These are phyloP conservation scores for Lepidium sativum DNA, from an alignment of 345 rosid genomes.

Conservation along the genomic window DNA sequence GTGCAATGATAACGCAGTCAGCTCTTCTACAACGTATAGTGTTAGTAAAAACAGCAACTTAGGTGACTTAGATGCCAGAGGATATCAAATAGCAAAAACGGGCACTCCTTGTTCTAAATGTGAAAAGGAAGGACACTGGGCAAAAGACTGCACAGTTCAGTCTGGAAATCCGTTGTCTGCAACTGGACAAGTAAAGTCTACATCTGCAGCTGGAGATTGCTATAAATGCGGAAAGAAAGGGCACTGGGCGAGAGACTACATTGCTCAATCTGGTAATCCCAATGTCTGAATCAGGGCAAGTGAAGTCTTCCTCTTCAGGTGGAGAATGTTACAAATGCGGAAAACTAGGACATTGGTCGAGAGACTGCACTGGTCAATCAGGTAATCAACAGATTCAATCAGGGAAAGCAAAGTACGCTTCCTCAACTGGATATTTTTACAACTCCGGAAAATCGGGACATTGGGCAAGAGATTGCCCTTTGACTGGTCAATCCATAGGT, in stretches of 20 bases:
- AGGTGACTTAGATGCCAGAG: slow-evolving; percentile 7
- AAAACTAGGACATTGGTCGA: slow-evolving; percentile 43
- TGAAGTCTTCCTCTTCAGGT: slow-evolving; percentile 10
- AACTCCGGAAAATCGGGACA: slow-evolving; percentile 54
- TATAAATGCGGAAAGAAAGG: slow-evolving; percentile 30
- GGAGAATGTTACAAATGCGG: slow-evolving; percentile 40
- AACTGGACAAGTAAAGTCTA: slow-evolving; percentile 5
- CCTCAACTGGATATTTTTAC: slow-evolving; percentile 23
- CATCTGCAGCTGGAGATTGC: slow-evolving; percentile 6
- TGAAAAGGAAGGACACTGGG: slow-evolving; percentile 49
- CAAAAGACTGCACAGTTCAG: slow-evolving; percentile 33
- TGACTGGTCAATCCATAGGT: slow-evolving; percentile 8
- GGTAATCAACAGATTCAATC: slow-evolving; percentile 13
- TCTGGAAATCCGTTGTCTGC: neutral
- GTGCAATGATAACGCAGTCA: slow-evolving; percentile 35
- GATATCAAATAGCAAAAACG: slow-evolving; percentile 19
- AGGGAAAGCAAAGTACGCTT: slow-evolving; percentile 14
- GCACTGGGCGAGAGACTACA: slow-evolving; percentile 48
- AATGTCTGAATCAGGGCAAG: slow-evolving; percentile 4
- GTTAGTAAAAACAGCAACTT: slow-evolving; percentile 2
- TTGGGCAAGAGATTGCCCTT: slow-evolving; percentile 54
- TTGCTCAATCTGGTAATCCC: slow-evolving; percentile 16
- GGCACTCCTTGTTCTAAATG: slow-evolving; percentile 39
- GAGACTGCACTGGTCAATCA: slow-evolving; percentile 33
- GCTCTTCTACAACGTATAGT: slow-evolving; percentile 13